Evolutionary conservation across 2,329 filamentous ascomycete species (phyloP), one percentile per base, ranked within the genome.

Genomic region (Scytalidium lignicola): DNA sequence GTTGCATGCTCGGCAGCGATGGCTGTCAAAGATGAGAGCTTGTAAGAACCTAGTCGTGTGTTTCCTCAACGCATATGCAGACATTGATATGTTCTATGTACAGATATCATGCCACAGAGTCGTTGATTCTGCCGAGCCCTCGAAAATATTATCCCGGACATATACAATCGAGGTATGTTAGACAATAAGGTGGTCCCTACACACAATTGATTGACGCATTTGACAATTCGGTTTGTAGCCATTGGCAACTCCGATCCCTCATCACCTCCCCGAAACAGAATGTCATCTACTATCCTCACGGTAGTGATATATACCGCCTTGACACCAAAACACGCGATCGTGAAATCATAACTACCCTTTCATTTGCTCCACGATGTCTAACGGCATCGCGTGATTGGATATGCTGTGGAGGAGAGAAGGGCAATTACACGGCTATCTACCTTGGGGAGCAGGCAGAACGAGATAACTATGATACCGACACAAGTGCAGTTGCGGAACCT

Each of bases 201-300:
- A 17, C 4, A n/a, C n/a, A 7, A n/a, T 37, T 15, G n/a, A 17
- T 37, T 17, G 32, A 37, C 32, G 15, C 15, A n/a, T 37, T 37
- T 17, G 10, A n/a, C 10, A 13, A 37, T 37, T 37, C 15, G 10
- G 32, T 37, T n/a, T 37, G 29, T 61, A 91, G 86, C 57, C 88
- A 93, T 70, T 91, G 86, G 83, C 88, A 93, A 70, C 76, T 99
- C 42, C 88, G 92, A 48, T 92, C 95, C 58, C 84, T 95, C 58
- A 87, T 97, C 64, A 92, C 88, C 66, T 86, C 85, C 21, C 84
- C 89, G 57, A 82, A 88, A 61, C 76, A 82, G 41, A 81, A 91
- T 67, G 72, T 85, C 58, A 77, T 97, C 56, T 96, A 95, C 73
- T 95, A 95, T 62, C 90, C 91, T 29, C 83, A 83, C 57, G 86